These are phyloP conservation scores for Sequoia sempervirens DNA, from an alignment of 75 land plant species.

Conservation along the genomic window DNA sequence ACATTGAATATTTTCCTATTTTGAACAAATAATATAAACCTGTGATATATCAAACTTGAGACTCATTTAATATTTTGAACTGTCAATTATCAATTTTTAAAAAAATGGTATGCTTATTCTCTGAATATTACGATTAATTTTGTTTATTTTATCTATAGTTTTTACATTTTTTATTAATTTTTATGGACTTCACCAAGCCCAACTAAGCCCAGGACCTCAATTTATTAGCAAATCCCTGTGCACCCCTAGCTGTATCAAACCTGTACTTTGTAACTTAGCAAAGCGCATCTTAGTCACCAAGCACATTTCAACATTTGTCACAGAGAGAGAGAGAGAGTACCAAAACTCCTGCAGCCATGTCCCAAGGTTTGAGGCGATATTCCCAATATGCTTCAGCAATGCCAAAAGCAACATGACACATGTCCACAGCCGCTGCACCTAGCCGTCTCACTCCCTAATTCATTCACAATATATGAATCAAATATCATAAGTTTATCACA, in stretches of 20 bases:
- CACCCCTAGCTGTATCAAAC: not conserved
- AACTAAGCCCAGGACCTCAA: not conserved
- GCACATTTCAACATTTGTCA: not conserved
- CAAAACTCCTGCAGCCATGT: constrained; percentile 99
- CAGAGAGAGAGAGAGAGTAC: constrained; percentile 30
- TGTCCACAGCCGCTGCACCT: constrained; percentile 97
- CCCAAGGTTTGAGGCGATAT: constrained; percentile 98
- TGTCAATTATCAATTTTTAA: not conserved
- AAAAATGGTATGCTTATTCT: not conserved
- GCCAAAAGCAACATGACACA: constrained; percentile 98
- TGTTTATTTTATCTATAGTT: not conserved
- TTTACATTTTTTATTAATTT: not conserved
- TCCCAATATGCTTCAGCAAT: constrained; percentile 98
- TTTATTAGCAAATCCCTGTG: not conserved
- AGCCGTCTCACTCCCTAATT: constrained; percentile 89
- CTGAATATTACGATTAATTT: not conserved
- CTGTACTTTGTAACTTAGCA: not conserved
- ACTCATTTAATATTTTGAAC: not conserved
- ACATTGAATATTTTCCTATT: not conserved
- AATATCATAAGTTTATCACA: not conserved
- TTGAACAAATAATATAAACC: not conserved
- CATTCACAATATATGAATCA: constrained; percentile 4
- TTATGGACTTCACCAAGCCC: not conserved
- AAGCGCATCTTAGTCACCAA: not conserved
- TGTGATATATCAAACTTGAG: not conserved